Conservation (phyloP, 176 grass and related monocot species). For the Oryza glaberrima region DNA sequence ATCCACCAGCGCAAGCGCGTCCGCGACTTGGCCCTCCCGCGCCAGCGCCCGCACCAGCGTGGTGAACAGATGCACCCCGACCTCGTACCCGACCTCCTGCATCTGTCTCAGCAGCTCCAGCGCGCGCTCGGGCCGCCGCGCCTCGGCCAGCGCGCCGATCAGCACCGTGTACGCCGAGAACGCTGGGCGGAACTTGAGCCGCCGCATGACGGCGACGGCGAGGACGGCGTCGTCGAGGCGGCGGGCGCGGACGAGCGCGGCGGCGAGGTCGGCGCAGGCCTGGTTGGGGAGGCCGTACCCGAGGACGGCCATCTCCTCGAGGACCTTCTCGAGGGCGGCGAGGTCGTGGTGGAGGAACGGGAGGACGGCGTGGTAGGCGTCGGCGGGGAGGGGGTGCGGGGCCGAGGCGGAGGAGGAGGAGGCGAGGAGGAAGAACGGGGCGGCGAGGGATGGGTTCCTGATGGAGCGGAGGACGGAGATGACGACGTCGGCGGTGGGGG, state of each 20-base stretch:
- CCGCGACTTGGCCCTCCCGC: constrained; percentile 57
- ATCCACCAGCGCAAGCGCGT: constrained; percentile 60
- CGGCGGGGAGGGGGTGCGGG: constrained; percentile 48
- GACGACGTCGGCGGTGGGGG: constrained; percentile 45
- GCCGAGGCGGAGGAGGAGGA: constrained; percentile 42
- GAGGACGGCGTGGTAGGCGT: constrained; percentile 69
- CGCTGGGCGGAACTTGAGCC: constrained; percentile 81
- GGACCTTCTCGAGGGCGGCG: constrained; percentile 56
- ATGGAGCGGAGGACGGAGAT: constrained; percentile 60
- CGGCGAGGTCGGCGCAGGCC: constrained; percentile 59
- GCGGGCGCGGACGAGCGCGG: constrained; percentile 55
- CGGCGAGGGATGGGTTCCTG: constrained; percentile 59
- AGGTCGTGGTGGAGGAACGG: constrained; percentile 58
- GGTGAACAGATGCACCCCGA: constrained; percentile 77
- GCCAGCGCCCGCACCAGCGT: constrained; percentile 71
- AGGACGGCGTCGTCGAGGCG: constrained; percentile 56
- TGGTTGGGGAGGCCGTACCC: constrained; percentile 59
- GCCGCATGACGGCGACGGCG: constrained; percentile 55
- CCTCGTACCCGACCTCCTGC: constrained; percentile 90
- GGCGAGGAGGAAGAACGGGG: constrained; percentile 69
- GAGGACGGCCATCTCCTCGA: constrained; percentile 84
- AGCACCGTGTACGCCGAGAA: constrained; percentile 81
- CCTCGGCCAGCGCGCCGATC: constrained; percentile 73
- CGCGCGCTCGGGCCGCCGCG: constrained; percentile 56
- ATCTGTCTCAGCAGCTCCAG: constrained; percentile 85